Percentiles rank a stretch among this genome's conserved stretches.
phyloP scores from a whole-genome alignment of 495 filamentous ascomycete species.

The Hyaloscypha finlandica region DNA sequence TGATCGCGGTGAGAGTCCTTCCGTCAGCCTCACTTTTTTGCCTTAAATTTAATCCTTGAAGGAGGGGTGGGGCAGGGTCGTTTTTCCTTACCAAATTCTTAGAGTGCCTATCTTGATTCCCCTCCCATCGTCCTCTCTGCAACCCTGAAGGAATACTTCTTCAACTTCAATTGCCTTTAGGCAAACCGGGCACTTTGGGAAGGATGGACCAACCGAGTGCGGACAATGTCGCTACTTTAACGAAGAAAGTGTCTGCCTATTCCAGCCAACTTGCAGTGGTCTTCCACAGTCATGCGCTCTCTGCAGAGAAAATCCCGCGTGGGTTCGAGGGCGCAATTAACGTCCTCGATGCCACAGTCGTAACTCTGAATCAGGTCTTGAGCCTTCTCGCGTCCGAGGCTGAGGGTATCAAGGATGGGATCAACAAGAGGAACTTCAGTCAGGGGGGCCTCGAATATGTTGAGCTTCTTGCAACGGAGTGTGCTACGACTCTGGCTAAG shows the following conservation, averaged over 20 bases:
- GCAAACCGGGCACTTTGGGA: neutral
- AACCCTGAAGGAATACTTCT: neutral
- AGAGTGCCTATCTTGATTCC: neutral
- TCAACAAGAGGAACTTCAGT: constrained; percentile 16
- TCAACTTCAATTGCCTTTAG: neutral
- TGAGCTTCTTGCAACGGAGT: constrained; percentile 21
- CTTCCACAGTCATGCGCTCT: constrained; percentile 22
- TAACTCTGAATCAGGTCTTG: constrained; percentile 21
- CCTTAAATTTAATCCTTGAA: no score
- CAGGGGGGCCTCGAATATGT: constrained; percentile 24
- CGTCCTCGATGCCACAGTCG: constrained; percentile 21
- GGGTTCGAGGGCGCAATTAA: constrained; percentile 19
- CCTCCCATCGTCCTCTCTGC: neutral
- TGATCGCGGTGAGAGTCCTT: no score
- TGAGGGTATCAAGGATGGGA: neutral
- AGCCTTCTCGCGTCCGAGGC: constrained; percentile 13
- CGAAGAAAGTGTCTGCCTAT: constrained; percentile 16
- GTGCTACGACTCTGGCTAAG: constrained; percentile 16
- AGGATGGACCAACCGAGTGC: constrained; percentile 3
- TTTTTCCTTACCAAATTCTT: neutral
- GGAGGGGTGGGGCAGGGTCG: neutral
- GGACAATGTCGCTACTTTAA: constrained; percentile 6
- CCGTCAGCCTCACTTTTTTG: neutral
- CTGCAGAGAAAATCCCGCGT: neutral
- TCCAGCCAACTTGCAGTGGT: constrained; percentile 15